Base-by-base conservation (phyloP, 1,284 basidiomycete genomes). In the Boletus semigastroideus region DNA sequence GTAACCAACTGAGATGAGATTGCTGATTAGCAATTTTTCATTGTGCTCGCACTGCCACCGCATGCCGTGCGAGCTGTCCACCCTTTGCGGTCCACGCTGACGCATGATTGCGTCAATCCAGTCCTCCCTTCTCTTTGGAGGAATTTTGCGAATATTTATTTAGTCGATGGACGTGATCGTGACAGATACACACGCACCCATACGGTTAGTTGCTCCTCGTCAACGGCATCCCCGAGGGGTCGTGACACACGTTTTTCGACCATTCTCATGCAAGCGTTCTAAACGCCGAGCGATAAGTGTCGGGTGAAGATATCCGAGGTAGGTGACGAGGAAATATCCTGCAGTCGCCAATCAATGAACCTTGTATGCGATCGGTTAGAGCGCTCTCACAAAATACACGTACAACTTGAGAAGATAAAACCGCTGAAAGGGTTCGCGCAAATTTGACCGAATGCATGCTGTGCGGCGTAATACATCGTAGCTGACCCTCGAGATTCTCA, bases 41-140 rank as follows among this genome's bases (percentile, higher is more conserved):
- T 64, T 66, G 60, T 55, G 34, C 10, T 44, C 47, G 56, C 57
- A 72, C 68, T 8, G 81, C 82, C 42, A 80, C 76, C 11, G 71
- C 74, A 62, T 78, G 78, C 49, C 80, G 66, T 14, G 75, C 76
- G 28, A 78, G 69, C 61, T 79, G 73, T 73, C 74, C 77, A 77
- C 30, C 38, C 14, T 50, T 28, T 41, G 46, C 14, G 37, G 45
- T 38, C 42, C 53, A 22, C 72, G 66, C 57, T 77, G 74, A 22
- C 77, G 66, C 77, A 80, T 78, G 51, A 74, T 69, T 7, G 77
- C 74, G 64, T 76, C 60, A 51, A 75, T 76, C 48, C 77, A 3
- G 74, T 75, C 41, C 64, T 57, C 1, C 75, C 77, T 46, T 74
- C 64, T 49, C 68, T 71, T 68, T 60, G 12, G 8, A 16, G 20